Conservation (phyloP, 2,329 filamentous ascomycete genomes). For the Gaeumannomyces sp. region DNA sequence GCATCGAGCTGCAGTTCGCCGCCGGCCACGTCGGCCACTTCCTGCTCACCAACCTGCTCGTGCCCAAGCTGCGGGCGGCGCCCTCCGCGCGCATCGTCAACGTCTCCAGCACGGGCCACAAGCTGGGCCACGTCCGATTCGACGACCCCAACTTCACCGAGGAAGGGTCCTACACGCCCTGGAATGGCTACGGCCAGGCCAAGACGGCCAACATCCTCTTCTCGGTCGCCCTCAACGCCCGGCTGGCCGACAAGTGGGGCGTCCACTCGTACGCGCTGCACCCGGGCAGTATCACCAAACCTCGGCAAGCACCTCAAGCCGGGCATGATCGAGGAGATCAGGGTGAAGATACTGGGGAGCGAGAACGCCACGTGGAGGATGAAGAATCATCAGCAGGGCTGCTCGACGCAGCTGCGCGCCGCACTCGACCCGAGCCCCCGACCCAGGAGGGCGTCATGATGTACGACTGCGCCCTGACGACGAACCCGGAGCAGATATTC, state of each 20-base stretch:
- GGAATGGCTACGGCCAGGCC: conserved; percentile 41
- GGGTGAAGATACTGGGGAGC: not conserved
- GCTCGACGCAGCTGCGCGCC: conserved; percentile 28
- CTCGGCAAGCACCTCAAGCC: conserved; percentile 7
- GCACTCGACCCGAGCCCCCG: conserved; percentile 28
- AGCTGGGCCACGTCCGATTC: conserved; percentile 34
- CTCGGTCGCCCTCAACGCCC: conserved; percentile 25
- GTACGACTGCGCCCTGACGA: conserved; percentile 20
- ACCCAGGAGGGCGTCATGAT: conserved; percentile 19
- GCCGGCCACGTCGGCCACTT: conserved; percentile 46
- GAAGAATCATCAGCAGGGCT: conserved; percentile 16
- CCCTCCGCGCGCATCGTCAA: conserved; percentile 31
- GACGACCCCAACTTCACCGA: conserved; percentile 38
- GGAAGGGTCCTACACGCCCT: conserved; percentile 28
- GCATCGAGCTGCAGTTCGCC: conserved; percentile 37
- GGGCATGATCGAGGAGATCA: not conserved
- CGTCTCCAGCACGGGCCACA: conserved; percentile 34
- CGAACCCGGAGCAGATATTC: conserved; percentile 12
- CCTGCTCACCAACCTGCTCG: conserved; percentile 40
- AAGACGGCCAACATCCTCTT: conserved; percentile 47
- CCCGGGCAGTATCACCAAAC: conserved; percentile 14
- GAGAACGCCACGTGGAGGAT: conserved; percentile 10
- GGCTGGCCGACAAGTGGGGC: not conserved
- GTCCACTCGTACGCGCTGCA: conserved; percentile 11
- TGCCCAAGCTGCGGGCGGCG: conserved; percentile 34